A percentile compares a stretch with the other conserved stretches of the same genome.
Evolutionary conservation across 768 basidiomycete genomes (phyloP).

Genomic region (Mycena latifolia): DNA sequence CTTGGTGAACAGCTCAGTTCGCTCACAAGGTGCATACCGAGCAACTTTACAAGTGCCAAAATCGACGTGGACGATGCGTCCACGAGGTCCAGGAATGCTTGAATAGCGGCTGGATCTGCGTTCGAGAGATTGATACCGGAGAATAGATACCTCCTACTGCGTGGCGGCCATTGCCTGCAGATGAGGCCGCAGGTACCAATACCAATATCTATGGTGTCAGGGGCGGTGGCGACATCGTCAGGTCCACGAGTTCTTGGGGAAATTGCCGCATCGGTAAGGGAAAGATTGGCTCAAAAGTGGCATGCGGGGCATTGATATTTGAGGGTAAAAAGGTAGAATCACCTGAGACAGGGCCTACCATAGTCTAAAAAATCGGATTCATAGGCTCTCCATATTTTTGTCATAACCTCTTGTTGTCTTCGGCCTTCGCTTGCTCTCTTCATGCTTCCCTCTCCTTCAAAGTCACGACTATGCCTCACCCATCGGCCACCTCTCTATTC

Average conservation of each 20-base stretch:
- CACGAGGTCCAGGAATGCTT: slow-evolving; percentile 5
- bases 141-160: slow-evolving; percentile 8
- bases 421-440: no score
- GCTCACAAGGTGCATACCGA: not conserved
- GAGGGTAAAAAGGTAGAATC: no score
- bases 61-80: not conserved
- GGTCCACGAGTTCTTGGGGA: slow-evolving; percentile 16
- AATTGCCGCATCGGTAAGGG: slow-evolving; percentile 1
- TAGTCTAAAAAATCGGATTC: no score
- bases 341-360: no score
- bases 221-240: not conserved
- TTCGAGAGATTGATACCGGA: slow-evolving; percentile 1
- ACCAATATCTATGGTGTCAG: not conserved
- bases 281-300: no score
- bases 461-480: no score
- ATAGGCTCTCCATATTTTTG: no score
- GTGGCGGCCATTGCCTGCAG: slow-evolving; percentile 18
- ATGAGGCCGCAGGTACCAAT: slow-evolving; percentile 3
- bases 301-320: no score
- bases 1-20: not conserved
- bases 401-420: no score
- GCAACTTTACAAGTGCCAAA: not conserved
- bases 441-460: no score
- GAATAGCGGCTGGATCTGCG: not conserved
- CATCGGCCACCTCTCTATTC: no score